phyloP scores from a whole-genome alignment of 306 rosid genomes.

The Rosa rugosa region DNA sequence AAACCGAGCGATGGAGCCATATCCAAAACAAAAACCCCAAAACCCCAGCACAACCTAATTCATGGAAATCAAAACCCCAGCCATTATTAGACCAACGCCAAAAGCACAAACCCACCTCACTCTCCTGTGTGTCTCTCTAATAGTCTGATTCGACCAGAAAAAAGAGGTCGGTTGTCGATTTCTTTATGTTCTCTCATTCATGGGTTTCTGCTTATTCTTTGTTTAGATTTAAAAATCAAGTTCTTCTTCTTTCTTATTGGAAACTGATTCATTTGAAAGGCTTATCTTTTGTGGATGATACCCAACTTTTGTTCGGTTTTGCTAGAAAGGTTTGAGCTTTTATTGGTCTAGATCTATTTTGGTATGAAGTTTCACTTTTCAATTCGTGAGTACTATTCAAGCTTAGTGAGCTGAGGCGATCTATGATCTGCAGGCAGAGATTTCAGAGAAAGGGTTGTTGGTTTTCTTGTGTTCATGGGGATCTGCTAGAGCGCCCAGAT shows the following conservation, averaged over 20 bases:
- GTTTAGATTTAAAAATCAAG: neutral
- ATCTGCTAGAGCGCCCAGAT: constrained; percentile 49
- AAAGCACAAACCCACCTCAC: constrained; percentile 16
- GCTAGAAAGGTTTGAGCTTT: constrained; percentile 6
- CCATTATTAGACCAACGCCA: constrained; percentile 10
- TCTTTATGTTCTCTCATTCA: neutral
- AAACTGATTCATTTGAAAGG: constrained; percentile 12
- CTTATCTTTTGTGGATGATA: constrained; percentile 8
- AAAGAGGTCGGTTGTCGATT: constrained; percentile 23
- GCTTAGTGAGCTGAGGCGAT: constrained; percentile 11
- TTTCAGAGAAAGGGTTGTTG: constrained; percentile 20
- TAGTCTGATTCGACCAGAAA: neutral
- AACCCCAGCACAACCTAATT: too few species aligned
- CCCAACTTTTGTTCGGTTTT: neutral
- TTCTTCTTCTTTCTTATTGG: neutral
- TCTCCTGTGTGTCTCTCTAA: neutral
- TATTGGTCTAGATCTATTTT: constrained; percentile 37
- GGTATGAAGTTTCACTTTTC: neutral
- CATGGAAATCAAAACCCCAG: too few species aligned
- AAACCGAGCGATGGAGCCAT: too few species aligned
- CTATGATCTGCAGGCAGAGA: constrained; percentile 37
- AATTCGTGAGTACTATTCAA: constrained; percentile 4
- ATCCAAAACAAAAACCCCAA: too few species aligned
- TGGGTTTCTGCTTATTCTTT: constrained; percentile 5
- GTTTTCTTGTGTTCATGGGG: constrained; percentile 40